phyloP scores from a whole-genome alignment of 305 asterid genomes.

The Fraxinus sp. region DNA sequence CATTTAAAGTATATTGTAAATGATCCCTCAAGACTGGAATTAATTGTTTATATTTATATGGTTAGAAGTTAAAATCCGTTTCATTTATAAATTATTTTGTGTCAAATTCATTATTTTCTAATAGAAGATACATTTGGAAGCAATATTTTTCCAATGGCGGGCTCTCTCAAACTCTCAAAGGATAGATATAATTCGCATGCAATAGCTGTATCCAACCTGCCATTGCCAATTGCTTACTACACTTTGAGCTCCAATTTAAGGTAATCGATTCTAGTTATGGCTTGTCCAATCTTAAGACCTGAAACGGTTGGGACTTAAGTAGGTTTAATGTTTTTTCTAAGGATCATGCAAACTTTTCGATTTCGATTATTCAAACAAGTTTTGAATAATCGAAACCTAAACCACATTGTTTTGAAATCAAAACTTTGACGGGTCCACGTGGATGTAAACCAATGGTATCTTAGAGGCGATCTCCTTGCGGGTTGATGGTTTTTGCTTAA shows the following conservation, averaged over 20 bases:
- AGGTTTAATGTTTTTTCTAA: not conserved
- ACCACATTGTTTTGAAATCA: not conserved
- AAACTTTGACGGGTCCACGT: not conserved
- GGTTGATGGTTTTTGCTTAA: not conserved
- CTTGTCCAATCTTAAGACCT: not conserved
- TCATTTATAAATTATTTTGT: not conserved
- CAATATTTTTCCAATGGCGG: not conserved
- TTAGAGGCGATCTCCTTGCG: not conserved
- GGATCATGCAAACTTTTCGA: not conserved
- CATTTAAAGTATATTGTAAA: no score
- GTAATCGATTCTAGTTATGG: not conserved
- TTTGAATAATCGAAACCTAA: not conserved
- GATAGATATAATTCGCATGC: not conserved
- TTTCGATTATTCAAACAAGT: not conserved
- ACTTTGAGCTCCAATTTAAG: not conserved
- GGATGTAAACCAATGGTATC: not conserved
- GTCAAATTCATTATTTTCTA: not conserved
- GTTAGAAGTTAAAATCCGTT: not conserved
- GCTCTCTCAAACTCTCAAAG: not conserved
- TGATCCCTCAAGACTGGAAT: not conserved
- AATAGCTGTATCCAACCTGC: not conserved
- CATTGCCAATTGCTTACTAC: not conserved
- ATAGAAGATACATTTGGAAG: not conserved
- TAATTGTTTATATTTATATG: not conserved
- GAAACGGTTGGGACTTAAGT: not conserved